phyloP scores from a whole-genome alignment of 345 rosid genomes.

The Lepidium africanum region DNA sequence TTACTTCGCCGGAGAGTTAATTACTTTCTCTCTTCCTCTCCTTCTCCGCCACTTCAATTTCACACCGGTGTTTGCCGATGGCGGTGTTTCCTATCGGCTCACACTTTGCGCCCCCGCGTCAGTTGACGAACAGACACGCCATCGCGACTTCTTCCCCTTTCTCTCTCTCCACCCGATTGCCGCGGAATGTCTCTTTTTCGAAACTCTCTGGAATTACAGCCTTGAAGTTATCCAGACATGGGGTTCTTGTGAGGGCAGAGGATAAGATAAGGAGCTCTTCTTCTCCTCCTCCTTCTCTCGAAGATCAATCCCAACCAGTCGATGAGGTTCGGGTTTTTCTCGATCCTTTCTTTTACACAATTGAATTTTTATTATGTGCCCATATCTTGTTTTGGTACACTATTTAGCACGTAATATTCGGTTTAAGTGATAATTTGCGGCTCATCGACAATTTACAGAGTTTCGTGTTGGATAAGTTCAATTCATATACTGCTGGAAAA shows the following conservation, averaged over 20 bases:
- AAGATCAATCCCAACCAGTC: constrained; percentile 28
- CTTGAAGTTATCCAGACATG: constrained; percentile 36
- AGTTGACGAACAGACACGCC: constrained; percentile 25
- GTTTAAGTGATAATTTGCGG: neutral
- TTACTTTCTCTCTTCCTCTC: neutral
- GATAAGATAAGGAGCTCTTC: constrained; percentile 53
- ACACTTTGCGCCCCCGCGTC: constrained; percentile 31
- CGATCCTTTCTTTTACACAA: neutral
- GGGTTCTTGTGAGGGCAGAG: constrained; percentile 63
- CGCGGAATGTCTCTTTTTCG: constrained; percentile 21
- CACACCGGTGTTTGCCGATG: constrained; percentile 32
- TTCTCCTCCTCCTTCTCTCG: constrained; percentile 33
- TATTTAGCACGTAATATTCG: neutral
- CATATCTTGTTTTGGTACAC: neutral
- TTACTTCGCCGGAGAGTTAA: constrained; percentile 9
- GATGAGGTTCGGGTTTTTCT: constrained; percentile 41
- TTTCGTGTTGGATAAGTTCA: neutral
- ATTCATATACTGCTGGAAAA: neutral
- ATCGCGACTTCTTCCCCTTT: constrained; percentile 16
- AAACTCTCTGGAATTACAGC: constrained; percentile 32
- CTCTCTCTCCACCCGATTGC: constrained; percentile 22
- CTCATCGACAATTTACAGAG: neutral
- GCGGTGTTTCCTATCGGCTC: constrained; percentile 49
- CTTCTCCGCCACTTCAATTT: neutral
- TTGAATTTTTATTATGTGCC: neutral